phyloP scores from a whole-genome alignment of 371 early-diverging fungal genomes.

The Capniomyces stellatus region DNA sequence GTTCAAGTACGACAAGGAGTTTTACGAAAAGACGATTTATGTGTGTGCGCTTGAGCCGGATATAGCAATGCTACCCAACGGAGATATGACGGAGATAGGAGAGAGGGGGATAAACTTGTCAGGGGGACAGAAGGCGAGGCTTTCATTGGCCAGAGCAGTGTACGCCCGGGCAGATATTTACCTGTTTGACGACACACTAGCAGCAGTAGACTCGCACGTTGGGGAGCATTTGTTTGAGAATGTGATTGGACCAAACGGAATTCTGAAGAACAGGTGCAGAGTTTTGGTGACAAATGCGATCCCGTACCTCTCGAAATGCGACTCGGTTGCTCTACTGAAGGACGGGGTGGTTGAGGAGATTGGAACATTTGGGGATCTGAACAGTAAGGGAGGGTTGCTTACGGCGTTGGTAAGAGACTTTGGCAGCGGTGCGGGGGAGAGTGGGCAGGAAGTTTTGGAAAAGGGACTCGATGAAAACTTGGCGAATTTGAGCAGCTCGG shows the following conservation, averaged over 20 bases:
- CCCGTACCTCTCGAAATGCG: slow-evolving; percentile 45
- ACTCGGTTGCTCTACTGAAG: slow-evolving; percentile 48
- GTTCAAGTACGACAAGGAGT: slow-evolving; percentile 14
- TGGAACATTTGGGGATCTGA: slow-evolving; percentile 44
- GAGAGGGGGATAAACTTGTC: slow-evolving; percentile 37
- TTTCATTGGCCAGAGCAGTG: slow-evolving; percentile 47
- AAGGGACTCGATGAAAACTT: too few species aligned
- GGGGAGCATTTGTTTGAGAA: slow-evolving; percentile 65
- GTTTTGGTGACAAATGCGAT: slow-evolving; percentile 80
- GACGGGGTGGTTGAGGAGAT: slow-evolving; percentile 45
- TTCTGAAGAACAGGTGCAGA: slow-evolving; percentile 55
- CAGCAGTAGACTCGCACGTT: slow-evolving; percentile 86
- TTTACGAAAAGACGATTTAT: slow-evolving; percentile 25
- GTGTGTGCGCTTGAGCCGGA: slow-evolving; percentile 34
- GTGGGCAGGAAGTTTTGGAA: neutral
- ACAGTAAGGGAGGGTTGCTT: slow-evolving; percentile 35
- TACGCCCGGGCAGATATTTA: slow-evolving; percentile 71
- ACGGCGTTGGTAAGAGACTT: slow-evolving; percentile 13
- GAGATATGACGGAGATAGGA: slow-evolving; percentile 38
- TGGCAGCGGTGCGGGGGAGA: neutral
- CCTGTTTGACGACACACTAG: slow-evolving; percentile 59
- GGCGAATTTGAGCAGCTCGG: neutral
- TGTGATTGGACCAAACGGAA: slow-evolving; percentile 63
- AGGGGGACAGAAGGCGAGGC: slow-evolving; percentile 43
- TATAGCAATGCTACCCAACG: slow-evolving; percentile 34